Evolutionary conservation across 345 rosid species (phyloP).

Genomic region (Corymbia maculata): DNA sequence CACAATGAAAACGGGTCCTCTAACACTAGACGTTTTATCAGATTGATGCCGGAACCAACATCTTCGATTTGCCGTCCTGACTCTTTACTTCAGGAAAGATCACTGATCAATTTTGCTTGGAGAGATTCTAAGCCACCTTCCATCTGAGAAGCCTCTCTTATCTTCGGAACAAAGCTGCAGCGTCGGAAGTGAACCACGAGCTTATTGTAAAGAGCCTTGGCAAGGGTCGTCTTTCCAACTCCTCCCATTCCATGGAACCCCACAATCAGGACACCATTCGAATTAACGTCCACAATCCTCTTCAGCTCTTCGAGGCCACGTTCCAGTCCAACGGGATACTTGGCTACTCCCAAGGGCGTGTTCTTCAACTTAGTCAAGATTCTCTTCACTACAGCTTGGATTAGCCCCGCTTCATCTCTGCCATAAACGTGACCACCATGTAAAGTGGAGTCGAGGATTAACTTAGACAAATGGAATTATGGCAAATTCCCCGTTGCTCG

Average conservation of each 20-base stretch:
- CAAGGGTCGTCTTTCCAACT: conserved; percentile 36
- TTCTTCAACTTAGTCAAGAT: conserved; percentile 35
- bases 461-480: neutral
- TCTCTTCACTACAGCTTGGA: conserved; percentile 23
- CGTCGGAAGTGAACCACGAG: conserved; percentile 4
- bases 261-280: conserved; percentile 4
- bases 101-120: conserved; percentile 21
- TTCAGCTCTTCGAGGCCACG: conserved; percentile 4
- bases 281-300: conserved; percentile 5
- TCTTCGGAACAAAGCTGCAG: conserved; percentile 16
- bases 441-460: neutral
- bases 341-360: conserved; percentile 39
- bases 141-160: conserved; percentile 15
- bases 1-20: conserved; percentile 33
- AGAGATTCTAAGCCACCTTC: conserved; percentile 20
- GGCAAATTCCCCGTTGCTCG: neutral
- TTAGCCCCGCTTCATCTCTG: conserved; percentile 5
- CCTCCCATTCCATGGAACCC: conserved; percentile 33
- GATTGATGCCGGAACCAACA: conserved; percentile 1
- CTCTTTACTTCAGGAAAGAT: neutral
- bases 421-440: neutral
- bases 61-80: neutral
- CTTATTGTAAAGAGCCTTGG: conserved; percentile 24
- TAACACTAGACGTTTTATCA: conserved; percentile 4
- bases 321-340: conserved; percentile 25